Evolutionary conservation across 2,329 filamentous ascomycete species (phyloP).

Genomic region (Simplicillium sp.): DNA sequence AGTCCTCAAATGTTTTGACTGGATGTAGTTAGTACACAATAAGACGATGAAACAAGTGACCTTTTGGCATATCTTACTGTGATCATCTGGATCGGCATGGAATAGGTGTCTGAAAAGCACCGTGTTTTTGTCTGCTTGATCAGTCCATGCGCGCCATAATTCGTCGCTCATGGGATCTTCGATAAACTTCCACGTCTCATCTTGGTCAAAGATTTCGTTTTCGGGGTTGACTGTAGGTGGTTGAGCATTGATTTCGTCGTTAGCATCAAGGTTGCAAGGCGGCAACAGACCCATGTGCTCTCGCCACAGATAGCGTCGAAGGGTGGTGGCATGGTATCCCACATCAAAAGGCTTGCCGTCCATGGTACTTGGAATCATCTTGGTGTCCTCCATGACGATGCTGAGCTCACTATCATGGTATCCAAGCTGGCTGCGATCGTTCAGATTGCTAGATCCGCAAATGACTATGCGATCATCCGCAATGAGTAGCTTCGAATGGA

Average conservation of each 20-base stretch:
- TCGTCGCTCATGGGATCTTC: constrained; percentile 61
- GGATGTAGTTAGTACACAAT: neutral
- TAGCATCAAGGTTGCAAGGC: constrained; percentile 60
- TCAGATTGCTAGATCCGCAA: constrained; percentile 83
- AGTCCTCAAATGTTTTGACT: constrained; percentile 85
- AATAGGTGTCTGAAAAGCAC: constrained; percentile 70
- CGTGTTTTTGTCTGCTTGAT: constrained; percentile 61
- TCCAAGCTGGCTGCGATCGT: constrained; percentile 81
- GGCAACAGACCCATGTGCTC: constrained; percentile 80
- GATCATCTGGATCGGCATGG: constrained; percentile 81
- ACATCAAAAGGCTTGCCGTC: constrained; percentile 67
- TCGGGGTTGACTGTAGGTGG: constrained; percentile 58
- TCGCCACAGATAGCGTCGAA: constrained; percentile 77
- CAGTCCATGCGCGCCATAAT: constrained; percentile 61
- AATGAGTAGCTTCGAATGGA: constrained; percentile 86
- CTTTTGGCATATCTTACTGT: constrained; percentile 41
- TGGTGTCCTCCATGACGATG: constrained; percentile 80
- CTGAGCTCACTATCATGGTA: constrained; percentile 86
- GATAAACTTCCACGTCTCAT: constrained; percentile 55
- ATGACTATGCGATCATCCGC: constrained; percentile 79
- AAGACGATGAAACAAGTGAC: constrained; percentile 6
- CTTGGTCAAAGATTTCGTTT: constrained; percentile 52
- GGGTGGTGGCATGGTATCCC: constrained; percentile 71
- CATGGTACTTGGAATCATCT: constrained; percentile 64
- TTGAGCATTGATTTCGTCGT: constrained; percentile 61